Evolutionary conservation across 257 asterid genomes (phyloP).

Genomic region (Ballota nigra): DNA sequence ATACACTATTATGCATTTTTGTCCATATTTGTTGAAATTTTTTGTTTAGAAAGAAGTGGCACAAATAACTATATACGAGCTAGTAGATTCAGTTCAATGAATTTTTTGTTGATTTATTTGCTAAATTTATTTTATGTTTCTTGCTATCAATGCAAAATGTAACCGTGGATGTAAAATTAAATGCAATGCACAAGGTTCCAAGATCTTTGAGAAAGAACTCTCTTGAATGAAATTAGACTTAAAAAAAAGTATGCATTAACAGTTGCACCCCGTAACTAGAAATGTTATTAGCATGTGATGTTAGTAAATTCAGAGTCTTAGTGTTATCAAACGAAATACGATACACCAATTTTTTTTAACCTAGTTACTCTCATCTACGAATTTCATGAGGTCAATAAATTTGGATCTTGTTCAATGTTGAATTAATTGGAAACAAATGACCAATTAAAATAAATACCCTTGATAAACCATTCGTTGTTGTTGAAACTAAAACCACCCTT

Average conservation of each 20-base stretch:
- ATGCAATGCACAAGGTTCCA: too few species aligned
- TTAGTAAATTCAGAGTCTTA: neutral
- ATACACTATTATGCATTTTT: neutral
- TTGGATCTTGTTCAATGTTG: neutral
- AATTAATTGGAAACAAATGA: too few species aligned
- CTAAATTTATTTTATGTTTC: neutral
- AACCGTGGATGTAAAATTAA: too few species aligned
- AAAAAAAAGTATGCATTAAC: neutral
- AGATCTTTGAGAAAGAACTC: neutral
- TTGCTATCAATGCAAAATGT: too few species aligned
- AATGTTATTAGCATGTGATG: neutral
- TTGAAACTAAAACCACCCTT: neutral
- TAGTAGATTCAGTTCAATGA: neutral
- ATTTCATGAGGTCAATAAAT: too few species aligned
- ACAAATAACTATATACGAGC: neutral
- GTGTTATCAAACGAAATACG: neutral
- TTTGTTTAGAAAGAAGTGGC: too few species aligned
- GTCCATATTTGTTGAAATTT: neutral
- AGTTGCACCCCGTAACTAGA: neutral
- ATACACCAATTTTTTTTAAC: neutral
- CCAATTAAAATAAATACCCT: neutral
- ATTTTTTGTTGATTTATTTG: too few species aligned
- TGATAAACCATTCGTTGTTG: neutral
- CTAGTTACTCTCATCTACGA: neutral
- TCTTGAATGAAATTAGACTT: too few species aligned